Base-by-base conservation (phyloP, 2,329 filamentous ascomycete genomes). In the Neonectria neomacrospora region DNA sequence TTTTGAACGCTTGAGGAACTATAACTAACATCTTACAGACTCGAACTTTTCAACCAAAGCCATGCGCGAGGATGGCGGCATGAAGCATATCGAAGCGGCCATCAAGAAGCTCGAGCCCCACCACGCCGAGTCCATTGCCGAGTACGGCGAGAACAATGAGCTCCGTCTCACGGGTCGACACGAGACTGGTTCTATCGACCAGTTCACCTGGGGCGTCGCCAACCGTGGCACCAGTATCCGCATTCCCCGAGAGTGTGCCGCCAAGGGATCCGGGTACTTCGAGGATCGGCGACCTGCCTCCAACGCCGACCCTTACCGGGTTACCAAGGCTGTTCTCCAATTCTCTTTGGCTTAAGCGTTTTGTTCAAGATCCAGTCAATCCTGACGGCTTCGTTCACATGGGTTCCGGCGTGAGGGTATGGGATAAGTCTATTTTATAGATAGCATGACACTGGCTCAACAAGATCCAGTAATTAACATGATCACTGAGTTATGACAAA, bases 111-210 rank as follows among this genome's bases (percentile, higher is more conserved):
- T 94, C 18, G 91, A 92, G 81, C 86, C 85, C 67, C 90, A 91
- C 74, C 91, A 94, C 82, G 80, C 82, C 71, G 91, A 94, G 86
- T 94, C 92, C 88, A 97, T 97, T 81, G 90, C 91, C 72, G 94
- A 97, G 72, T 97, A 97, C 79, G 94, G 96, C 76, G 93, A 97
- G 85, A 95, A 94, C 80, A 99, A 99, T 85, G 93, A 96, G 74
- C 88, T 91, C 74, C 94, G 96, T 77, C 91, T 98, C 74, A 98
- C 95, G 56, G 96, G 96, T 74, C 87, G 88, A 71, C 93, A 97
- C 83, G 96, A 99, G 89, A 99, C 96, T 11, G 94, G 94, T 50
- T 88, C 86, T 74, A 97, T 97, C 76, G 95, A 99, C 78, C 88
- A 91, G 79, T 99, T 99, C 88, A 90, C 89, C 73, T 98, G 90